Base-by-base conservation (phyloP, 1,284 basidiomycete species). In the Cutaneotrichosporon curvatum region DNA sequence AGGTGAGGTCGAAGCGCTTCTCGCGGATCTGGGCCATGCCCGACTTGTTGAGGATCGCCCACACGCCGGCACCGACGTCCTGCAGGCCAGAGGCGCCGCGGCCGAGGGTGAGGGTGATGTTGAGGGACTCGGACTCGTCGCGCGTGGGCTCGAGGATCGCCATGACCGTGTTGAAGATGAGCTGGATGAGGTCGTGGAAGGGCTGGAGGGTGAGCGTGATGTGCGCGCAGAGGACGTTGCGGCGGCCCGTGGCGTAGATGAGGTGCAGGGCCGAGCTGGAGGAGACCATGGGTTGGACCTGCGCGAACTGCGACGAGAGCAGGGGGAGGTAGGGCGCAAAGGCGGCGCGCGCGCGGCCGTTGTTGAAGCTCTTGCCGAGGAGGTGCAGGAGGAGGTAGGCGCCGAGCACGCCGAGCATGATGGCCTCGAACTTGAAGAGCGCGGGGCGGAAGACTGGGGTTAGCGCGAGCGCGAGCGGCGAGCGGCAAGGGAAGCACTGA, bases 201-300 rank as follows among this genome's bases (percentile, higher is more conserved):
- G 89, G 88, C 39, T 79, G 74, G 48, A 91, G 78, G 40, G 79
- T 76, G 68, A 91, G 78, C 53, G 85, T 78, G 31, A 83, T 81
- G 75, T 92, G 88, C 48, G 90, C 76, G 30, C 81, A 83, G 33
- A 80, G 73, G 45, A 89, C 68, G 55, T 80, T 82, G 50, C 84
- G 81, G 49, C 89, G 77, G 49, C 89, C 89, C 1, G 87, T 88
- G 25, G 87, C 87, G 72, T 84, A 94, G 58, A 78, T 76, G 72
- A 88, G 86, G 66, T 82, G 85, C 11, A 64, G 57, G 2, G 66
- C 51, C 11, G 68, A 63, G 18, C 59, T 61, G 20, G 68, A 68
- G 7, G 60, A 48, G 32, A 64, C 35, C 22, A 65, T 43, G 10
- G 58, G 60, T 32, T 55, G 47, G n/a, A 59, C 55, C 9, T 37